These are phyloP conservation scores for Dionaea muscipula DNA, from an alignment of 179 eudicot genomes.

Conservation along the genomic window DNA sequence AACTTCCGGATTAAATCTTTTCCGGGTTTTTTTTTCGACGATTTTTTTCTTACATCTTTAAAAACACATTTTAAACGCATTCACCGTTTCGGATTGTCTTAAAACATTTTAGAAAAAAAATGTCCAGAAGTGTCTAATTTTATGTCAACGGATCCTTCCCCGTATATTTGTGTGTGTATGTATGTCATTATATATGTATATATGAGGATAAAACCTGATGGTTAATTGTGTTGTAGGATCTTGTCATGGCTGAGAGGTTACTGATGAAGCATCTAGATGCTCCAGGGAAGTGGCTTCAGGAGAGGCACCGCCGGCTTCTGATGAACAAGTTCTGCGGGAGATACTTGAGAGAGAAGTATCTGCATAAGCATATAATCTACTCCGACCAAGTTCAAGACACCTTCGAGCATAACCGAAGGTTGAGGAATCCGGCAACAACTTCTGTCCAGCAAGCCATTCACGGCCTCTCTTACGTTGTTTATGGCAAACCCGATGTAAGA, in stretches of 20 bases:
- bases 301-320: constrained; percentile 67
- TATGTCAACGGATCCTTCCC: no score
- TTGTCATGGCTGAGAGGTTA: constrained; percentile 92
- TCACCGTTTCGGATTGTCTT: no score
- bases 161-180: no score
- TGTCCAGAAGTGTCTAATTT: no score
- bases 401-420: constrained; percentile 74
- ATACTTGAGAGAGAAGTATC: constrained; percentile 67
- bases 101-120: no score
- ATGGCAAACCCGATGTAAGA: constrained; percentile 89
- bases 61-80: no score
- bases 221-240: constrained; percentile 54
- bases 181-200: no score
- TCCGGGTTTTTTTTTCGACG: no score
- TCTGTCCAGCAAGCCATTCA: constrained; percentile 89
- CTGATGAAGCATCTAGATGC: constrained; percentile 97
- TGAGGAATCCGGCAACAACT: constrained; percentile 85
- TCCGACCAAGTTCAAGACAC: constrained; percentile 77
- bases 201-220: no score
- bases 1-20: no score
- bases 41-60: no score
- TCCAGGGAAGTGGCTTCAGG: constrained; percentile 78
- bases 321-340: constrained; percentile 95
- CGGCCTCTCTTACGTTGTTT: constrained; percentile 76
- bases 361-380: constrained; percentile 72